Evolutionary conservation across 306 rosid genomes (phyloP), one percentile per base, ranked within the genome.

Genomic region (Prunus davidiana): DNA sequence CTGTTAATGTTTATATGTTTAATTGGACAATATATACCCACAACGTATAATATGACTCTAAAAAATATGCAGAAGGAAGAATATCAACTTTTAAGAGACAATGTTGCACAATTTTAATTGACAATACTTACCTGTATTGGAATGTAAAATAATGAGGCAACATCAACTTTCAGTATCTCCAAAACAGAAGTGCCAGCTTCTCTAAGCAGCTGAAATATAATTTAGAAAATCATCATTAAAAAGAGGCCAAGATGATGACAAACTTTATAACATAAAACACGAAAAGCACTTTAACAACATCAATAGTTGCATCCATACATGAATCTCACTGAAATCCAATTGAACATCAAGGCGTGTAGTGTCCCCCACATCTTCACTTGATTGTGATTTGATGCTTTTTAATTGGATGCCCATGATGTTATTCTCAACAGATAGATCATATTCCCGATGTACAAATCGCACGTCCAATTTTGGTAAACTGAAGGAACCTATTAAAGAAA

Each of bases 281-380:
- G 11, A 65, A 66, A 68, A 79, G 72, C 69, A 58, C 62, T 81
- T 80, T 73, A 76, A 82, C 66, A 82, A 78, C 63, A 74, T 67
- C 61, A 49, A 63, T 60, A 82, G 76, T 71, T 80, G 67, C 24
- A 73, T 41, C 82, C 93, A 24, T 93, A 96, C 99, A 85, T 96
- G 98, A 84, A 96, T 96, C 87, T 96, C 97, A 78, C 96, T 91
- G 76, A 92, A 92, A 76, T 92, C 99, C 87, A 96, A 77, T 74
- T 88, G 98, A 73, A 92, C 82, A 84, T 96, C 97, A 80, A 92
- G 88, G 79, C 98, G 98, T 10, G 91, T 89, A 71, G 93, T 89
- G 79, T 96, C 99, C 81, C 97, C 96, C 63, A 86, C 82, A 75
- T 96, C 98, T 84, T 96, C 99, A 52, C 67, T 83, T 69, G 93